phyloP scores from a whole-genome alignment of 129 eudicot genomes.

The Flaveria linearis region DNA sequence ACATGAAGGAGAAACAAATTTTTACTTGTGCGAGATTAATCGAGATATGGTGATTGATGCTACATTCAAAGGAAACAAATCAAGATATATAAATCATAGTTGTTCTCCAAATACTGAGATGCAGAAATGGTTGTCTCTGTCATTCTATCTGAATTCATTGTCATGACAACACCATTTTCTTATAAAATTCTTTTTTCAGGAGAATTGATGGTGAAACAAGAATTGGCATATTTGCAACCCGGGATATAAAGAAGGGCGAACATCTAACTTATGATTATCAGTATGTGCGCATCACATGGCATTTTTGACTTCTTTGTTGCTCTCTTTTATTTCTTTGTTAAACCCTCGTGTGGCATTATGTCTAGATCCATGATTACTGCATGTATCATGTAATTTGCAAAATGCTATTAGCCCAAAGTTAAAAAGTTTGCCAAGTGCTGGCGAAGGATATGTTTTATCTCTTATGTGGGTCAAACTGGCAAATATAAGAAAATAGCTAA shows the following conservation, averaged over 20 bases:
- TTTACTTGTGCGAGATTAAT: constrained; percentile 93
- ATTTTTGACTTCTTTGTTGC: constrained; percentile 17
- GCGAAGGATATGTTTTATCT: background rate
- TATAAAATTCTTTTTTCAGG: constrained; percentile 43
- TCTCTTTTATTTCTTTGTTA: constrained; percentile 9
- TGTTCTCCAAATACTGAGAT: constrained; percentile 98
- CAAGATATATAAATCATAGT: constrained; percentile 97
- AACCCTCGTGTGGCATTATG: constrained; percentile 13
- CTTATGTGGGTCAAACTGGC: background rate
- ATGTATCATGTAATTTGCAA: background rate
- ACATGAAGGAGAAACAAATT: constrained; percentile 84
- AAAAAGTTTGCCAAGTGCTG: background rate
- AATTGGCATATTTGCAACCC: constrained; percentile 95
- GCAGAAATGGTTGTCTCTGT: constrained; percentile 88
- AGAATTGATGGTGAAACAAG: constrained; percentile 95
- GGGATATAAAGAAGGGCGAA: constrained; percentile 85
- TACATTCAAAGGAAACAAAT: constrained; percentile 90
- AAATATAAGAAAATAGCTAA: background rate
- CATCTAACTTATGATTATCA: constrained; percentile 94
- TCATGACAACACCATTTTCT: constrained; percentile 4
- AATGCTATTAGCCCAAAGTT: background rate
- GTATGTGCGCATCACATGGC: constrained; percentile 47
- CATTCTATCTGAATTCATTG: constrained; percentile 24
- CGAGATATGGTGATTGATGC: constrained; percentile 99
- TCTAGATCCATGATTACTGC: background rate